Conservation (phyloP, 148 eudicot genomes). For the Chenopodium berlandieri region DNA sequence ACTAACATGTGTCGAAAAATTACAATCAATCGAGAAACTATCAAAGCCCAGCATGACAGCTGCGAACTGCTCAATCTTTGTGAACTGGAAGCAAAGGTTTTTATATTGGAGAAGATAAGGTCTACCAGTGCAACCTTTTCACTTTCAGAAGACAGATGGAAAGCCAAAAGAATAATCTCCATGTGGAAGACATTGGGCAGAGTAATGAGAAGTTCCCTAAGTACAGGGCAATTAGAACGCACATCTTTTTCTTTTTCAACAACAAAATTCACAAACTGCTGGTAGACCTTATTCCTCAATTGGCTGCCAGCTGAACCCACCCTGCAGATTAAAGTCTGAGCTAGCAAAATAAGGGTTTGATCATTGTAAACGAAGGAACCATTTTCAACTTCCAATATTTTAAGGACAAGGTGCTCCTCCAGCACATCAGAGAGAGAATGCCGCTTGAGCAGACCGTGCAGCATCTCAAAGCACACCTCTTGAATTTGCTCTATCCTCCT, state of each 20-base stretch:
- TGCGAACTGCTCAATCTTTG: constrained; percentile 40
- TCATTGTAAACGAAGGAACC: constrained; percentile 70
- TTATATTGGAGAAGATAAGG: constrained; percentile 52
- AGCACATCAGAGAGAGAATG: constrained; percentile 58
- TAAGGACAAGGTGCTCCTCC: constrained; percentile 68
- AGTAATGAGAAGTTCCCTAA: constrained; percentile 54
- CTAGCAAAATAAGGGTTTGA: constrained; percentile 79
- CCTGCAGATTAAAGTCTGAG: constrained; percentile 57
- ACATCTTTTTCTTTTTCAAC: constrained; percentile 55
- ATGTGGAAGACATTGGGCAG: constrained; percentile 87
- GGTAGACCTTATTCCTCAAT: constrained; percentile 62
- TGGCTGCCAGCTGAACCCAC: constrained; percentile 67
- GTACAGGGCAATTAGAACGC: constrained; percentile 32
- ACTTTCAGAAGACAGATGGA: constrained; percentile 81
- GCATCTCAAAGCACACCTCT: constrained; percentile 71
- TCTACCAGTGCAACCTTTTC: constrained; percentile 64
- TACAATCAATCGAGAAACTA: constrained; percentile 77
- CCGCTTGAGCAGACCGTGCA: constrained; percentile 56
- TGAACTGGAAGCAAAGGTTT: constrained; percentile 42
- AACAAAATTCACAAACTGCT: constrained; percentile 53
- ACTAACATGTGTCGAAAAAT: constrained; percentile 80
- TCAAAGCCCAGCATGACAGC: constrained; percentile 81
- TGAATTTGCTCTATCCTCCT: constrained; percentile 58
- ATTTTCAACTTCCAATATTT: constrained; percentile 64
- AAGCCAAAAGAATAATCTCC: constrained; percentile 86